Base-by-base conservation (phyloP, 805 yeast genomes). In the Cyberlindnera euphorbiae region DNA sequence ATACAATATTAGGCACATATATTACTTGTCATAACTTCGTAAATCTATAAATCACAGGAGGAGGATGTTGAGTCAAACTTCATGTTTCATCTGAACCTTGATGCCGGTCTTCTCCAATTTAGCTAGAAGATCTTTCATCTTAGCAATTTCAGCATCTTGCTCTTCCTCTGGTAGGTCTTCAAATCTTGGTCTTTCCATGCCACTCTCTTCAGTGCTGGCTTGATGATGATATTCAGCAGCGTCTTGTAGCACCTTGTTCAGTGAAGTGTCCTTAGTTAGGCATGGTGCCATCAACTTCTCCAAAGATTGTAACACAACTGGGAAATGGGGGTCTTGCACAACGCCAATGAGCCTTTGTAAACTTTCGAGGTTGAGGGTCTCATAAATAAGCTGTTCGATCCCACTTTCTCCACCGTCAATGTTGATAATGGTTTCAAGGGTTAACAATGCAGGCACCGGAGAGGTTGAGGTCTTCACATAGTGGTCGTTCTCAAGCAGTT, bases 331-430 rank as follows among this genome's bases (percentile, higher is more conserved):
- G 33, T 53, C 56, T 8, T 26, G n/a, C 0, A 33, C 30, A 1
- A 27, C 29, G n/a, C 33, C 33, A 8, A 19, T 26, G 4, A 49
- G 18, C 6, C 26, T 10, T 3, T 32, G 25, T 4, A 54, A 29
- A 11, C 28, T 16, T 5, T 39, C 31, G 2, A 49, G 3, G 26
- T 48, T 16, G 6, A 54, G 26, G 15, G 44, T 35, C 2, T 40
- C 38, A 17, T 32, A 31, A 7, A 54, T 39, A n/a, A 42, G 35
- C 9, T 36, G 30, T 17, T 36, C 45, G 8, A 51, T 42, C 13
- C 42, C 48, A 16, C 35, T 27, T 58, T 69, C 48, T 46, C 69
- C 47, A 52, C 68, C 48, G 50, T 69, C 57, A 19, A 52, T 46
- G 6, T 53, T 42, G 6, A 54, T 29, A 2, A 52, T 26, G 0